Evolutionary conservation across 192 early-diverging fungal species (phyloP).

Genomic region (Jimgerdemannia flammicorona): DNA sequence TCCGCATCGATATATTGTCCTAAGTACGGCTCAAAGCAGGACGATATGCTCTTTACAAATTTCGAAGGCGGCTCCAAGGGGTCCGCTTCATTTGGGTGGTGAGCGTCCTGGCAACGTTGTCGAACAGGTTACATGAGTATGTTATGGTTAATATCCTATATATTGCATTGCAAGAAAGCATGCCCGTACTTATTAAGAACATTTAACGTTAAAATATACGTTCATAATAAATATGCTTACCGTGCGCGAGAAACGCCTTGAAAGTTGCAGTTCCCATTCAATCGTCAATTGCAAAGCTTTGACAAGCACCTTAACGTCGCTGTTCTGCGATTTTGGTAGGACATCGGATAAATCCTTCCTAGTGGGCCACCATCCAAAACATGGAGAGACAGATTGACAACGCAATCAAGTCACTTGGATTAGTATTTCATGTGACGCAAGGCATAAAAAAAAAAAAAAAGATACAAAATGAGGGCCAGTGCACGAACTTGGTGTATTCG

Average conservation of each 20-base stretch:
- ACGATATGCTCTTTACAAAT: conserved; percentile 79
- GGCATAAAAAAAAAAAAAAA: conserved; percentile 4
- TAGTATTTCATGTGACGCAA: not conserved
- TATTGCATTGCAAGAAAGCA: too few species aligned
- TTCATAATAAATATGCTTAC: conserved; percentile 22
- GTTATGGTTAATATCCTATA: too few species aligned
- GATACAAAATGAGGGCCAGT: conserved; percentile 4
- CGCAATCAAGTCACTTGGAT: too few species aligned
- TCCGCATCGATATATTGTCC: conserved; percentile 85
- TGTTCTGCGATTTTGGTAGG: conserved; percentile 49
- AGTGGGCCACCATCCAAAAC: not conserved
- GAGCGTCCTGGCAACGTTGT: not conserved
- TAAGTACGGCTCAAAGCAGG: conserved; percentile 85
- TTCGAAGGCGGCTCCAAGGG: conserved; percentile 30
- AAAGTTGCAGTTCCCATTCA: conserved; percentile 88
- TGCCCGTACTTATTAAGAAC: not conserved
- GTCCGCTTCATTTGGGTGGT: conserved; percentile 21
- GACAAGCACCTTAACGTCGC: conserved; percentile 72
- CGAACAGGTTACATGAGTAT: too few species aligned
- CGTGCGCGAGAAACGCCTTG: conserved; percentile 61
- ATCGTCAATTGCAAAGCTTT: conserved; percentile 76
- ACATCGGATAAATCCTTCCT: conserved; percentile 66
- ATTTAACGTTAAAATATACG: not conserved
- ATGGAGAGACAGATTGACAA: too few species aligned
- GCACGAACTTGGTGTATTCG: conserved; percentile 67